phyloP scores from a whole-genome alignment of 768 basidiomycete genomes.

The Cystofilobasidium capitatum region DNA sequence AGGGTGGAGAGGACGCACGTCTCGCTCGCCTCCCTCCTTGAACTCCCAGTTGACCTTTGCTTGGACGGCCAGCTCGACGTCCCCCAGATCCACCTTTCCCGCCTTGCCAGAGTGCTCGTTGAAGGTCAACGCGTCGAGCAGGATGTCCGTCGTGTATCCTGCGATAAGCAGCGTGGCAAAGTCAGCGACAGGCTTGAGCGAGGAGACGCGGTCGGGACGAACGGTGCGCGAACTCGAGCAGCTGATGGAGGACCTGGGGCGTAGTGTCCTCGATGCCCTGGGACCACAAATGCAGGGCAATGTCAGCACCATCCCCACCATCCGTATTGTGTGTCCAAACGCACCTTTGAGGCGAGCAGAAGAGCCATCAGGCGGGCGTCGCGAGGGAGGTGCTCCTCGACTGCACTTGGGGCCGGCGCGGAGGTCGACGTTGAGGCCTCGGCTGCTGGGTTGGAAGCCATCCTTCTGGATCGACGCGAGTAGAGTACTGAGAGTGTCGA shows the following conservation, averaged over 20 bases:
- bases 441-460: background rate
- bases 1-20: slow-evolving; percentile 35
- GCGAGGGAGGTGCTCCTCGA: slow-evolving; percentile 35
- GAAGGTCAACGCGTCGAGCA: slow-evolving; percentile 39
- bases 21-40: slow-evolving; percentile 41
- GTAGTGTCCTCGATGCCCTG: slow-evolving; percentile 42
- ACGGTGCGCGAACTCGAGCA: slow-evolving; percentile 45
- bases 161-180: background rate
- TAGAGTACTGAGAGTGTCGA: no score
- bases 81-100: slow-evolving; percentile 36
- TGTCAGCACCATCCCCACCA: background rate
- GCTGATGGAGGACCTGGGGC: slow-evolving; percentile 43
- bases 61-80: slow-evolving; percentile 42
- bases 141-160: slow-evolving; percentile 44
- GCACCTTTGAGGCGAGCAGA: slow-evolving; percentile 39
- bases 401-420: background rate
- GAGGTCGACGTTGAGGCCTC: background rate
- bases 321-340: background rate
- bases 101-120: slow-evolving; percentile 40
- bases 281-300: background rate
- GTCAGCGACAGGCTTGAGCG: background rate
- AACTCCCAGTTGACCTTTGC: slow-evolving; percentile 40
- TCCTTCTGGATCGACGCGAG: background rate
- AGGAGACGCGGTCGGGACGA: slow-evolving; percentile 17
- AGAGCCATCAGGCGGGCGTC: slow-evolving; percentile 43